These are phyloP conservation scores for Rhododendron mucronatum DNA, from an alignment of 148 eudicot genomes.

Conservation along the genomic window DNA sequence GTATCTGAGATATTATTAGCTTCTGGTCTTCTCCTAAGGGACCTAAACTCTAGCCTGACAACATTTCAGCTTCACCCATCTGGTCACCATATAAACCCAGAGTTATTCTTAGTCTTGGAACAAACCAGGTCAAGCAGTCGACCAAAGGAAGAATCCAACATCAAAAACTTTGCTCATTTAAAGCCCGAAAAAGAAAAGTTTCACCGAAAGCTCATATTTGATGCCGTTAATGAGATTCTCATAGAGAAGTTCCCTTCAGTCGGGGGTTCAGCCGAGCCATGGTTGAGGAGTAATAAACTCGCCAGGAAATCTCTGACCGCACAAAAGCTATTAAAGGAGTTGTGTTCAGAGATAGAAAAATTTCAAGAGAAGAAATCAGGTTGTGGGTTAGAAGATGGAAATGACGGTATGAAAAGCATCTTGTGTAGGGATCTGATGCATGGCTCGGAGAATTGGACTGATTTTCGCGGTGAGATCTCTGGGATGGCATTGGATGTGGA, in stretches of 20 bases:
- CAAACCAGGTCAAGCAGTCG: conserved; percentile 68
- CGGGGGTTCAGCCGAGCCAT: conserved; percentile 39
- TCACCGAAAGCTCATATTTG: conserved; percentile 81
- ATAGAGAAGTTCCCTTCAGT: conserved; percentile 36
- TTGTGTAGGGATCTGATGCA: conserved; percentile 66
- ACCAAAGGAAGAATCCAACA: conserved; percentile 31
- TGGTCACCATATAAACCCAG: conserved; percentile 82
- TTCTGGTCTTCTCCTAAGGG: conserved; percentile 85
- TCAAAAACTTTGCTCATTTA: conserved; percentile 21
- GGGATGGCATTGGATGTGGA: conserved; percentile 69
- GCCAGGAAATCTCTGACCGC: conserved; percentile 59
- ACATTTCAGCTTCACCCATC: conserved; percentile 75
- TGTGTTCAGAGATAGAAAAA: conserved; percentile 70
- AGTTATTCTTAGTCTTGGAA: conserved; percentile 70
- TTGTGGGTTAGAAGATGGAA: conserved; percentile 46
- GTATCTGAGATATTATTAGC: conserved; percentile 83
- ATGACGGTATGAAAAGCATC: conserved; percentile 58
- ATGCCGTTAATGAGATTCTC: conserved; percentile 79
- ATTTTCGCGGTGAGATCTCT: conserved; percentile 54
- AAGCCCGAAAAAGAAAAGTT: conserved; percentile 38
- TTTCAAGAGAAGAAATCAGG: conserved; percentile 36
- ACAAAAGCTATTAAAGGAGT: conserved; percentile 71
- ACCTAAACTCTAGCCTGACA: conserved; percentile 54
- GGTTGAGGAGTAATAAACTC: conserved; percentile 44
- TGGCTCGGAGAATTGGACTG: conserved; percentile 55